phyloP scores from a whole-genome alignment of 225 moss, liverwort and hornwort species.

The Rhytidiadelphus loreus region DNA sequence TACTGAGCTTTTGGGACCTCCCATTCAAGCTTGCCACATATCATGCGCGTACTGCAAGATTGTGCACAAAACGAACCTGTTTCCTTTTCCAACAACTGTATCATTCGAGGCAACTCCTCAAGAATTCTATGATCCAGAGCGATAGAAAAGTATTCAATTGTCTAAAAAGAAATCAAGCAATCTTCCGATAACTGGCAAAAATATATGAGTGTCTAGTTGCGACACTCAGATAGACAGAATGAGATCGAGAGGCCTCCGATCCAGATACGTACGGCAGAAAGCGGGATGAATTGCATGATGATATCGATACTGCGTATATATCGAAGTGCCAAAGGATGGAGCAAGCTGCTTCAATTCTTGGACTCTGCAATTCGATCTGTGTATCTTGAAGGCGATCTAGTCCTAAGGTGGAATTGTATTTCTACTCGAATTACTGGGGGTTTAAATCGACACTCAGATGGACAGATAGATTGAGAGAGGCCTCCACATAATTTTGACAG shows the following conservation, averaged over 20 bases:
- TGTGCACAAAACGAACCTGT: neutral
- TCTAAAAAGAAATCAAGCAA: neutral
- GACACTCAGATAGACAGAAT: neutral
- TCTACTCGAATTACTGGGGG: no score
- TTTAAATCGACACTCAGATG: no score
- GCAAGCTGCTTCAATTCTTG: neutral
- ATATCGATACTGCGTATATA: no score
- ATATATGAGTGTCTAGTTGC: no score
- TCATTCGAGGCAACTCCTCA: neutral
- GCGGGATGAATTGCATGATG: neutral
- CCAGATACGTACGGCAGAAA: neutral
- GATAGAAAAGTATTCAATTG: neutral
- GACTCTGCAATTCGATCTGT: no score
- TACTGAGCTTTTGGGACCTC: neutral
- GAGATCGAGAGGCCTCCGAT: no score
- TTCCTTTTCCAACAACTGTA: neutral
- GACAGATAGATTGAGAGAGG: no score
- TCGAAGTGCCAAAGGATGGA: neutral
- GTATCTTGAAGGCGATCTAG: no score
- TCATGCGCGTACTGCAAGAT: neutral
- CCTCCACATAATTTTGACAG: no score
- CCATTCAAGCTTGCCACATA: no score
- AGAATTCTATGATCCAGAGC: neutral
- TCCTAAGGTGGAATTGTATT: no score
- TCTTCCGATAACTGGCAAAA: neutral